A percentile compares a stretch with the other conserved stretches of the same genome.
These are phyloP conservation scores for Aegle marmelos DNA, from an alignment of 345 rosid genomes.

Conservation along the genomic window DNA sequence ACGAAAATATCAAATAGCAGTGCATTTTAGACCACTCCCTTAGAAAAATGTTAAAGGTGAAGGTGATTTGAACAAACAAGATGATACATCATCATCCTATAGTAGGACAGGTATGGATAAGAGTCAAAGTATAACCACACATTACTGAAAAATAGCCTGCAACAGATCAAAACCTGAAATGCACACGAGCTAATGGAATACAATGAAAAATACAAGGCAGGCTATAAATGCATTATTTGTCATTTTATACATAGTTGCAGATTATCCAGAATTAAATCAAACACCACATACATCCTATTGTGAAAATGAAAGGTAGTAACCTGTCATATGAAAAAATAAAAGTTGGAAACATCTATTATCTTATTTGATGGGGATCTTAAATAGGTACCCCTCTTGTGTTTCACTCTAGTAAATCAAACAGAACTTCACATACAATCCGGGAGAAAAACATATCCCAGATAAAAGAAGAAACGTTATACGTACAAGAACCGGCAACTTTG, in stretches of 20 bases:
- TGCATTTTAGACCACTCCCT: no score
- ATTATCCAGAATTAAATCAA: conserved; percentile 3
- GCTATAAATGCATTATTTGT: conserved; percentile 17
- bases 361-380: conserved; percentile 41
- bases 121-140: conserved; percentile 27
- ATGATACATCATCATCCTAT: conserved; percentile 3
- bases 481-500: conserved; percentile 34
- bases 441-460: conserved; percentile 33
- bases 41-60: conserved; percentile 6
- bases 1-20: no score
- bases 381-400: conserved; percentile 35
- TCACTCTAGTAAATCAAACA: conserved; percentile 41
- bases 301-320: neutral
- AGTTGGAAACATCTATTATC: conserved; percentile 26
- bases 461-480: conserved; percentile 19
- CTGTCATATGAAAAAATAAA: conserved; percentile 25
- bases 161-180: conserved; percentile 8
- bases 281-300: neutral
- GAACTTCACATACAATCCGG: conserved; percentile 45
- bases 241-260: conserved; percentile 2
- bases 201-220: conserved; percentile 10
- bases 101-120: conserved; percentile 22
- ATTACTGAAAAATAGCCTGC: conserved; percentile 2
- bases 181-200: conserved; percentile 1
- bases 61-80: conserved; percentile 19